phyloP scores from a whole-genome alignment of 164 flowering plant genomes.

The Umbilicus rupestris region DNA sequence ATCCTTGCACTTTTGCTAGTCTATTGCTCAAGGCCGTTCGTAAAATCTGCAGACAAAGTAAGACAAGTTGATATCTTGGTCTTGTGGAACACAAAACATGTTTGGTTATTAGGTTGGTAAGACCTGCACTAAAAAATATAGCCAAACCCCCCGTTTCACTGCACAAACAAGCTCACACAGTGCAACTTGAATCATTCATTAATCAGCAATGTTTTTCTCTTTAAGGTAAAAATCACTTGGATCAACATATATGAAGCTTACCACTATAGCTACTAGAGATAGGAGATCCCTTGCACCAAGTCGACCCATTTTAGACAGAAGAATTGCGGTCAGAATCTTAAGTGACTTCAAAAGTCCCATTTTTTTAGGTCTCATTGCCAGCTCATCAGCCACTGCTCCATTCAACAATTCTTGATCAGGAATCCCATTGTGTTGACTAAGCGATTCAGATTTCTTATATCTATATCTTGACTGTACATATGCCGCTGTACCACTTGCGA shows the following conservation, averaged over 20 bases:
- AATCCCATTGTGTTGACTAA: conserved; percentile 28
- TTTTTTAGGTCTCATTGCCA: conserved; percentile 33
- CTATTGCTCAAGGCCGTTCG: conserved; percentile 91
- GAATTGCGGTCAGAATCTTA: conserved; percentile 62
- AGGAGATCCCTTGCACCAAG: conserved; percentile 63
- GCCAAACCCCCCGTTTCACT: not conserved
- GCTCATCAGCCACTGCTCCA: conserved; percentile 17
- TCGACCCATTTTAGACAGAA: conserved; percentile 74
- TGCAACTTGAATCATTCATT: not conserved
- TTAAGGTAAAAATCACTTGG: too few species aligned
- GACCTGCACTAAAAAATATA: not conserved
- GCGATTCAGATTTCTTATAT: conserved; percentile 23
- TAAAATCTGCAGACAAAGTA: conserved; percentile 46
- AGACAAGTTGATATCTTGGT: not conserved
- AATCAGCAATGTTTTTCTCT: too few species aligned
- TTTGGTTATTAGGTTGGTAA: not conserved
- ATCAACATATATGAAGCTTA: conserved; percentile 23
- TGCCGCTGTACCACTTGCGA: conserved; percentile 84
- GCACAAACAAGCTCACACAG: not conserved
- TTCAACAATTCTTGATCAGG: conserved; percentile 21
- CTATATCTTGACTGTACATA: conserved; percentile 53
- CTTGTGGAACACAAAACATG: not conserved
- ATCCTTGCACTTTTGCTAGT: conserved; percentile 97
- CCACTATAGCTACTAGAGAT: conserved; percentile 64
- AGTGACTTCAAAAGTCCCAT: conserved; percentile 71